Conservation (phyloP, 129 eudicot genomes). For the Flaveria trinervia region DNA sequence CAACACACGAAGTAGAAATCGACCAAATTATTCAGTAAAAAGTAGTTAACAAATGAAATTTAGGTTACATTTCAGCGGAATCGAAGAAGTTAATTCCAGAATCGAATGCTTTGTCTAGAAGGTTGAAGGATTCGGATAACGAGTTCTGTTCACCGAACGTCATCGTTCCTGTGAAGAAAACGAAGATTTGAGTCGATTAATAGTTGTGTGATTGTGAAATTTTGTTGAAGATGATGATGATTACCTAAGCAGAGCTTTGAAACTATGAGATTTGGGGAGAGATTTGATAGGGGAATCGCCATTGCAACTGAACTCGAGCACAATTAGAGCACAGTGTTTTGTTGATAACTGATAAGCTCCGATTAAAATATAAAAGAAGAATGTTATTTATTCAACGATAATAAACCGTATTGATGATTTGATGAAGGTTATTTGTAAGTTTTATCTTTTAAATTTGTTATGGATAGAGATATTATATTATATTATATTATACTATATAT, state of each 20-base stretch:
- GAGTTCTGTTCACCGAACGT: conserved; percentile 88
- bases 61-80: conserved; percentile 82
- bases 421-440: no score
- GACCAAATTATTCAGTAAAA: neutral
- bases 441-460: no score
- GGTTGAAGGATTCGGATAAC: conserved; percentile 60
- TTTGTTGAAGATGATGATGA: neutral
- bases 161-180: conserved; percentile 63
- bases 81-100: conserved; percentile 93
- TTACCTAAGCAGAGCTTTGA: conserved; percentile 87
- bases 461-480: no score
- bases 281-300: conserved; percentile 72
- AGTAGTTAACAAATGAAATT: neutral
- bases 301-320: conserved; percentile 20
- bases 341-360: neutral
- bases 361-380: no score
- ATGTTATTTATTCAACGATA: no score
- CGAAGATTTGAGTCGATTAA: neutral
- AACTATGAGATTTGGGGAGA: conserved; percentile 63
- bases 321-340: neutral
- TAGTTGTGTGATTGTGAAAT: neutral
- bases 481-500: no score
- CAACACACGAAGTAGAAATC: neutral
- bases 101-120: conserved; percentile 79
- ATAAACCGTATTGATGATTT: no score